Conservation (phyloP, 2,329 filamentous ascomycete species). For the Cordyceps javanica region DNA sequence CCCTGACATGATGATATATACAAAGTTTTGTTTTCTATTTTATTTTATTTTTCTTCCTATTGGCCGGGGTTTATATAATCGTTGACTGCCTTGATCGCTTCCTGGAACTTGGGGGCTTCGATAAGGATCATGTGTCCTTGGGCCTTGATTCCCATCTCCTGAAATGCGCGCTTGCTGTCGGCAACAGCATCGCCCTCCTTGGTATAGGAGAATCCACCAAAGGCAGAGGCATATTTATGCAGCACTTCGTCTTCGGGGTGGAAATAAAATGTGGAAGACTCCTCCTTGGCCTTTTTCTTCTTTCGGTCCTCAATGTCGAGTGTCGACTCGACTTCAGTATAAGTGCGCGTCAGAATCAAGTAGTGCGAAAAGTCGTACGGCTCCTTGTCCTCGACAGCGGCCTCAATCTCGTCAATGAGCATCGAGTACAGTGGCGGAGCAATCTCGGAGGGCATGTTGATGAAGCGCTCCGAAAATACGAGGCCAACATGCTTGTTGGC, state of each 20-base stretch:
- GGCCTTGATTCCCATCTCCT: constrained; percentile 83
- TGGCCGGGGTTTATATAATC: constrained; percentile 61
- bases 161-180: constrained; percentile 91
- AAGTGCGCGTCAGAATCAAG: constrained; percentile 85
- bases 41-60: constrained; percentile 21
- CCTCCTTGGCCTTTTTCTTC: constrained; percentile 59
- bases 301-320: constrained; percentile 59
- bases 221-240: constrained; percentile 65
- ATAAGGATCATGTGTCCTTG: constrained; percentile 82
- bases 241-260: constrained; percentile 93
- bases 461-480: constrained; percentile 83
- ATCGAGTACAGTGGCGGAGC: constrained; percentile 92
- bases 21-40: not conserved
- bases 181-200: constrained; percentile 75
- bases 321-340: constrained; percentile 77
- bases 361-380: constrained; percentile 93
- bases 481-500: constrained; percentile 63
- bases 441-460: constrained; percentile 94
- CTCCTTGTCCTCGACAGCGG: constrained; percentile 82
- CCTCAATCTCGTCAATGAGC: constrained; percentile 85
- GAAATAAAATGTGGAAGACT: constrained; percentile 73
- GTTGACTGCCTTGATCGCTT: constrained; percentile 67
- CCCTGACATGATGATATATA: constrained; percentile 9
- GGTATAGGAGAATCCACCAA: constrained; percentile 69
- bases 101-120: constrained; percentile 69